Conservation (phyloP, 352 stramenopile genomes). For the Globisporangium echinulatum region DNA sequence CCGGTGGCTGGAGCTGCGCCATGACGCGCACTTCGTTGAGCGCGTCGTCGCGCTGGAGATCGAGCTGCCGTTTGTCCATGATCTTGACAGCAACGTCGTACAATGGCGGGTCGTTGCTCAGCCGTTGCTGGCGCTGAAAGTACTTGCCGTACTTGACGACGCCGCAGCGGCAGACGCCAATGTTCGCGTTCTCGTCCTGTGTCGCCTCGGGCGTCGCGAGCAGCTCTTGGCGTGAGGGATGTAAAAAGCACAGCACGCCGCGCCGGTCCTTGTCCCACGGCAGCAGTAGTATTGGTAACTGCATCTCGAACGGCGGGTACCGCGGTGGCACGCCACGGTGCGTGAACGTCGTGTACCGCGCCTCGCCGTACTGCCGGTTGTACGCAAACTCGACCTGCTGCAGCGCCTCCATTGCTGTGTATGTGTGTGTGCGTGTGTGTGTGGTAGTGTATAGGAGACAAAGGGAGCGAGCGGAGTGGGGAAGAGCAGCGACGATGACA, state of each 20-base stretch:
- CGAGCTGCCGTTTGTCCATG: slow-evolving; percentile 64
- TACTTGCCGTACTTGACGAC: slow-evolving; percentile 74
- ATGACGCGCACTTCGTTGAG: slow-evolving; percentile 79
- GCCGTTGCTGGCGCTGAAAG: slow-evolving; percentile 39
- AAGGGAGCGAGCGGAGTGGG: too few species aligned
- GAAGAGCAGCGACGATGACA: too few species aligned
- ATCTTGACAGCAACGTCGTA: slow-evolving; percentile 77
- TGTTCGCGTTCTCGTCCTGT: slow-evolving; percentile 40
- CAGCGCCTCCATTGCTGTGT: slow-evolving; percentile 25
- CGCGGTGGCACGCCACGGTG: slow-evolving; percentile 65
- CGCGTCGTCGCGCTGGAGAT: slow-evolving; percentile 68
- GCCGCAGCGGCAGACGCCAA: slow-evolving; percentile 65
- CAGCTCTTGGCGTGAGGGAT: slow-evolving; percentile 31
- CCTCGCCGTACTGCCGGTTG: slow-evolving; percentile 56
- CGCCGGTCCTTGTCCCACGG: slow-evolving; percentile 63
- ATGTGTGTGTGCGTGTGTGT: too few species aligned
- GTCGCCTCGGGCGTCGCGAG: slow-evolving; percentile 33
- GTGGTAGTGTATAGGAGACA: too few species aligned
- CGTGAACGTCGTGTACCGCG: slow-evolving; percentile 42
- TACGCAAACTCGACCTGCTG: slow-evolving; percentile 69
- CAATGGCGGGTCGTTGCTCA: slow-evolving; percentile 3
- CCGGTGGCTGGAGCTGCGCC: slow-evolving; percentile 61
- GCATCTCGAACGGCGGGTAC: slow-evolving; percentile 62
- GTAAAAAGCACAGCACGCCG: slow-evolving; percentile 60
- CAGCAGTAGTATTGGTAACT: slow-evolving; percentile 58